Conservation (phyloP, 2,329 filamentous ascomycete genomes). For the Fonsecaea pedrosoi region DNA sequence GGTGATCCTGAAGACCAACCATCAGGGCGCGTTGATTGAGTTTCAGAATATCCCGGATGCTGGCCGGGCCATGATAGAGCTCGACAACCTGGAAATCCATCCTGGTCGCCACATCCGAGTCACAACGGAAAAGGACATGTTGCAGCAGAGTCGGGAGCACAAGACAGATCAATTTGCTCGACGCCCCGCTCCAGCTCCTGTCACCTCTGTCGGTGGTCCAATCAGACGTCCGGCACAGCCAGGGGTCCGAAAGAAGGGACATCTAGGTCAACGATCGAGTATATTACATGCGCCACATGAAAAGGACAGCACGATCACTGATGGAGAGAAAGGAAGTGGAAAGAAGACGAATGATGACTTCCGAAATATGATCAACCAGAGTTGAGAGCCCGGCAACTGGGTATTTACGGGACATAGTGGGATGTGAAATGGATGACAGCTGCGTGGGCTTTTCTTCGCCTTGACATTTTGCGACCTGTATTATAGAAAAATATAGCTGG, state of each 20-base stretch:
- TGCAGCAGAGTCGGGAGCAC: conserved; percentile 50
- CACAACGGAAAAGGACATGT: conserved; percentile 61
- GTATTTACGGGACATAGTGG: neutral
- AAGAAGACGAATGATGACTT: conserved; percentile 66
- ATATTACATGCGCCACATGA: conserved; percentile 24
- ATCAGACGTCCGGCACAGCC: conserved; percentile 56
- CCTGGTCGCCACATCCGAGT: conserved; percentile 52
- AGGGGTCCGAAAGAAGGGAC: conserved; percentile 41
- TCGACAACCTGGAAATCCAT: conserved; percentile 55
- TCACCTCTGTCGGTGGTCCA: conserved; percentile 42
- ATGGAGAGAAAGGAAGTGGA: conserved; percentile 15
- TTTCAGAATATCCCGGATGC: conserved; percentile 73
- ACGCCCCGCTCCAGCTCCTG: conserved; percentile 48
- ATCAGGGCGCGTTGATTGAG: conserved; percentile 85
- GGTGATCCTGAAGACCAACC: conserved; percentile 78
- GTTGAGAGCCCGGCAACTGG: conserved; percentile 1
- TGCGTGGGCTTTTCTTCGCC: neutral
- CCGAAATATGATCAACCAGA: conserved; percentile 44
- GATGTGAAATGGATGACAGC: neutral
- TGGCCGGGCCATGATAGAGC: conserved; percentile 63
- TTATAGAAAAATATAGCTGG: conserved; percentile 11
- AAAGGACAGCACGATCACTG: conserved; percentile 22
- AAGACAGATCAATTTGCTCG: conserved; percentile 50
- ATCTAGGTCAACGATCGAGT: conserved; percentile 32
- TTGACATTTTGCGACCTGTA: conserved; percentile 15